Percentiles rank a stretch among this genome's conserved stretches.
Conservation (phyloP, 441 rosid genomes). For the Croton setiger region DNA sequence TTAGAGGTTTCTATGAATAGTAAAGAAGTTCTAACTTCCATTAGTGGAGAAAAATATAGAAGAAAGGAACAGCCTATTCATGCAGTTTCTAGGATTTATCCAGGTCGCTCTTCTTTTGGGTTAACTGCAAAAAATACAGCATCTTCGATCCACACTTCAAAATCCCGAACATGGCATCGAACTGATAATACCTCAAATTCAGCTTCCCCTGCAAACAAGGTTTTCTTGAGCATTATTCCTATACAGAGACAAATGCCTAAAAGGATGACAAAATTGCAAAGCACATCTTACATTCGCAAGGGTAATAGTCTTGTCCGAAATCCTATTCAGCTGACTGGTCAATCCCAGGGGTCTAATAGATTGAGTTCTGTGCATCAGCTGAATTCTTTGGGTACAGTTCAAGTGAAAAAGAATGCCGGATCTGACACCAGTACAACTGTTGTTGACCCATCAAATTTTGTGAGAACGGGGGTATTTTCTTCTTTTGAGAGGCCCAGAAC, state of each 20-base stretch:
- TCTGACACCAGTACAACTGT: slow-evolving; percentile 28
- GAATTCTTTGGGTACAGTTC: slow-evolving; percentile 37
- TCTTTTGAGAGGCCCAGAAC: slow-evolving; percentile 45
- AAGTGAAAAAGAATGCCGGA: slow-evolving; percentile 36
- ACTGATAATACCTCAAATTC: slow-evolving; percentile 34
- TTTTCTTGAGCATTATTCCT: slow-evolving; percentile 35
- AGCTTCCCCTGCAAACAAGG: slow-evolving; percentile 38
- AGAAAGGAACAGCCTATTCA: slow-evolving; percentile 34
- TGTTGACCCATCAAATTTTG: slow-evolving; percentile 25
- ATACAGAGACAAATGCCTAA: slow-evolving; percentile 39
- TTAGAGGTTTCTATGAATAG: slow-evolving; percentile 26
- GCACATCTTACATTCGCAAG: slow-evolving; percentile 75
- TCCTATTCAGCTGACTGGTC: slow-evolving; percentile 41
- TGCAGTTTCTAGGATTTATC: slow-evolving; percentile 38
- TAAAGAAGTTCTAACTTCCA: slow-evolving; percentile 22
- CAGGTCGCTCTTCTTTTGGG: slow-evolving; percentile 35
- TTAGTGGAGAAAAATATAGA: slow-evolving; percentile 31
- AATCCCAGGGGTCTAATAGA: slow-evolving; percentile 37
- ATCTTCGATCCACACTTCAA: slow-evolving; percentile 38
- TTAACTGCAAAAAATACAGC: slow-evolving; percentile 36
- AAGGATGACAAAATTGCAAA: slow-evolving; percentile 30
- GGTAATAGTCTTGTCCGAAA: slow-evolving; percentile 94
- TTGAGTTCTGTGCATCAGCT: slow-evolving; percentile 36
- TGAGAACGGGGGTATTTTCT: slow-evolving; percentile 29
- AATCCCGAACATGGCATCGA: slow-evolving; percentile 76